Evolutionary conservation across 768 basidiomycete genomes (phyloP).

Genomic region (Nidularia sp.): DNA sequence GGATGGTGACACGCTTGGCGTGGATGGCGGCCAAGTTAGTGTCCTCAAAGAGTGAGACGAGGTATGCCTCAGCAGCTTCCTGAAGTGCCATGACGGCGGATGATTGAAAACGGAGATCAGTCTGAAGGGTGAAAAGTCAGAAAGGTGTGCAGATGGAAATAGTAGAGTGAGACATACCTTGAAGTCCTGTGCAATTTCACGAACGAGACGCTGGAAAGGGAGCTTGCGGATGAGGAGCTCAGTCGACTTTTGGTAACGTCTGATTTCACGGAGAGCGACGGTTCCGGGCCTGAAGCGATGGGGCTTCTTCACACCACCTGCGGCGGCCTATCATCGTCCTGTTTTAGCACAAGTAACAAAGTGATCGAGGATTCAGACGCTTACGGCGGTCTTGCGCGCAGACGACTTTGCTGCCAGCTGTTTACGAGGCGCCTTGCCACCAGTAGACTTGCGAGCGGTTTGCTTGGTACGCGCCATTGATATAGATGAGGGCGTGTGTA

Average conservation of each 20-base stretch:
- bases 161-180: slow-evolving; percentile 35
- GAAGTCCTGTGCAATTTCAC: slow-evolving; percentile 70
- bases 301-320: slow-evolving; percentile 52
- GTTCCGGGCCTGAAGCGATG: slow-evolving; percentile 78
- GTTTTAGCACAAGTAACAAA: background rate
- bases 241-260: slow-evolving; percentile 81
- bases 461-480: slow-evolving; percentile 62
- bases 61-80: slow-evolving; percentile 15
- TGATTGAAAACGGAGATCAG: slow-evolving; percentile 16
- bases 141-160: background rate
- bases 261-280: slow-evolving; percentile 81
- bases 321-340: slow-evolving; percentile 18
- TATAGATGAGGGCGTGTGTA: too few species aligned
- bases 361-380: background rate
- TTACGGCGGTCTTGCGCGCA: slow-evolving; percentile 39
- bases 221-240: slow-evolving; percentile 83
- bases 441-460: slow-evolving; percentile 64
- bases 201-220: slow-evolving; percentile 80
- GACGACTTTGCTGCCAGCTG: slow-evolving; percentile 40
- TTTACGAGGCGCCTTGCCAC: slow-evolving; percentile 52
- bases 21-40: slow-evolving; percentile 16
- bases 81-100: slow-evolving; percentile 17
- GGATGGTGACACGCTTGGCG: slow-evolving; percentile 7
- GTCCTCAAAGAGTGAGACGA: slow-evolving; percentile 14
- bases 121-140: slow-evolving; percentile 3